Conservation (phyloP, 257 asterid species). For the Solanum commersonii region DNA sequence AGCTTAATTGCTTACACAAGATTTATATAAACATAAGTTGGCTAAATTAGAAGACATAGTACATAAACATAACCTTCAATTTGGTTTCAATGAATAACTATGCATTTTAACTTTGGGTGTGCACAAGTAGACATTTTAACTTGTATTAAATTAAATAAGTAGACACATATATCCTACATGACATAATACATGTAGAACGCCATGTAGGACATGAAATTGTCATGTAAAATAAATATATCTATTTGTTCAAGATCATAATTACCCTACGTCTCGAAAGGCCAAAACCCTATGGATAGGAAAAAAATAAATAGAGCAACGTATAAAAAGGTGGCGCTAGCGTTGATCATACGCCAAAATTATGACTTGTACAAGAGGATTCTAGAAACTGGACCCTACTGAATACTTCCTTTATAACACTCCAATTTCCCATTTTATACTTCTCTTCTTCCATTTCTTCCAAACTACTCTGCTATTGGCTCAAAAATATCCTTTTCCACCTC, state of each 20-base stretch:
- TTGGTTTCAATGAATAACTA: too few relatives aligned
- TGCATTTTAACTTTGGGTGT: too few relatives aligned
- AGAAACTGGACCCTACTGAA: background rate
- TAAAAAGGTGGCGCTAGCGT: background rate
- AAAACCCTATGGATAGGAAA: background rate
- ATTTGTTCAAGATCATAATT: too few relatives aligned
- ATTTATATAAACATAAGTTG: too few relatives aligned
- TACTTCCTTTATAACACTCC: background rate
- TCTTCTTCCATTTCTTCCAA: background rate
- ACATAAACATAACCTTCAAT: too few relatives aligned
- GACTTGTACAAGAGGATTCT: background rate
- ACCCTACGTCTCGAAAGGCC: too few relatives aligned
- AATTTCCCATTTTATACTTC: background rate
- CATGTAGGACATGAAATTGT: too few relatives aligned
- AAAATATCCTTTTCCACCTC: background rate
- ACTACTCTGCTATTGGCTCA: background rate
- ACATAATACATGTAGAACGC: too few relatives aligned
- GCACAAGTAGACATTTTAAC: too few relatives aligned
- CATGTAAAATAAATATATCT: rapidly evolving
- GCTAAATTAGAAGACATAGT: too few relatives aligned
- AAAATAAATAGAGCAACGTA: background rate
- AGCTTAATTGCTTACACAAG: background rate
- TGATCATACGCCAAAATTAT: background rate
- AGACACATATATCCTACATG: too few relatives aligned
- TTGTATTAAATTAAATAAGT: too few relatives aligned